Conservation (phyloP, 768 basidiomycete species). For the Dioszegia hungarica region DNA sequence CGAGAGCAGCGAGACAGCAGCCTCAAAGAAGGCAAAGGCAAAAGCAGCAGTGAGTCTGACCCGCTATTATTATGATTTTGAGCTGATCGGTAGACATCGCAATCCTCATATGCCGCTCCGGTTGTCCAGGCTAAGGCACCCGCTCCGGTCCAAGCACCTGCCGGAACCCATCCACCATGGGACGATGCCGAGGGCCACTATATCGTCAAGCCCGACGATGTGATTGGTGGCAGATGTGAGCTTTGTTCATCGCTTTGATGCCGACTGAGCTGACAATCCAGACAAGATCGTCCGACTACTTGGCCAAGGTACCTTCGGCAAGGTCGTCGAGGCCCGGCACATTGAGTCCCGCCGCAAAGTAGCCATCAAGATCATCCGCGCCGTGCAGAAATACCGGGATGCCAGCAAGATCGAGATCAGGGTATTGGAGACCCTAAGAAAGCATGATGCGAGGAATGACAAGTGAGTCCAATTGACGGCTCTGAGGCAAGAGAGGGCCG, state of each 20-base stretch:
- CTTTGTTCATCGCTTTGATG: conserved; percentile 15
- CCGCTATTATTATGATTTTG: not conserved
- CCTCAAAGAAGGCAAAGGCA: conserved; percentile 33
- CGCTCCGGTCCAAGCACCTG: conserved; percentile 13
- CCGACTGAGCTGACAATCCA: conserved; percentile 44
- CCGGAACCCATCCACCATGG: conserved; percentile 58
- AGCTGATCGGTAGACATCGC: not conserved
- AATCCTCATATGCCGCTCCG: conserved; percentile 17
- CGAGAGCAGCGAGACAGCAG: conserved; percentile 22
- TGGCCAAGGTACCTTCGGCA: conserved; percentile 98
- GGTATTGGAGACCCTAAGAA: conserved; percentile 84
- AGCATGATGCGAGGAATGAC: conserved; percentile 77
- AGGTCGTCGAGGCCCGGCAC: conserved; percentile 91
- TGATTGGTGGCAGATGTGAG: conserved; percentile 76
- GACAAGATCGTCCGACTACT: conserved; percentile 87
- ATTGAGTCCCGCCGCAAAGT: conserved; percentile 67
- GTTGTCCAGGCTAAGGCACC: conserved; percentile 8
- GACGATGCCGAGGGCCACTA: conserved; percentile 99
- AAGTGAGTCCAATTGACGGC: conserved; percentile 60
- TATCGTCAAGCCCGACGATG: conserved; percentile 85
- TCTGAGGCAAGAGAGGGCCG: not conserved
- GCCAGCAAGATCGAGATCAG: conserved; percentile 97
- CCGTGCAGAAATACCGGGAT: conserved; percentile 97
- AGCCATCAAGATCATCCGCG: conserved; percentile 97
- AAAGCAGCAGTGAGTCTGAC: conserved; percentile 9